Conservation (phyloP, 2,329 filamentous ascomycete genomes). For the Claviceps sp. region DNA sequence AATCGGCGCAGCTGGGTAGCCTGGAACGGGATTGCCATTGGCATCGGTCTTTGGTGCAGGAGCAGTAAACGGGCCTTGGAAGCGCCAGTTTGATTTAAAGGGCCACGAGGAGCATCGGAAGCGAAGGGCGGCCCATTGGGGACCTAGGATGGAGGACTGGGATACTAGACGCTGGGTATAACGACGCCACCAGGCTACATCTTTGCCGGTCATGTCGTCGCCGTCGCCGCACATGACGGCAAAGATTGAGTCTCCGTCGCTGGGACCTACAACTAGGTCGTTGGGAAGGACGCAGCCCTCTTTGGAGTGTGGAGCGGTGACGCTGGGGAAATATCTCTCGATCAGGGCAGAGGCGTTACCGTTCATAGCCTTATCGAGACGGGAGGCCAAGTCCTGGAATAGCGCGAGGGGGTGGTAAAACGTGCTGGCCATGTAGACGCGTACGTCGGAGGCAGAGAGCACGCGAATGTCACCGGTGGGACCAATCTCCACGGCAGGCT, state of each 20-base stretch:
- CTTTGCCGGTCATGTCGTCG: slow-evolving; percentile 6
- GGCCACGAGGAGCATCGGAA: slow-evolving; percentile 20
- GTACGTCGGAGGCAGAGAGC: slow-evolving; percentile 12
- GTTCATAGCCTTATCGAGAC: slow-evolving; percentile 2
- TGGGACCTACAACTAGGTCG: background rate
- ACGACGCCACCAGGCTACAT: slow-evolving; percentile 9
- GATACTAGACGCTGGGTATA: slow-evolving; percentile 10
- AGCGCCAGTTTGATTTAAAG: slow-evolving; percentile 21
- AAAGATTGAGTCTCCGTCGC: background rate
- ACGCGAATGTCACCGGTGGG: slow-evolving; percentile 7
- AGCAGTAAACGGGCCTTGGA: slow-evolving; percentile 13
- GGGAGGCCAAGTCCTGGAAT: slow-evolving; percentile 3
- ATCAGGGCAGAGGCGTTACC: background rate
- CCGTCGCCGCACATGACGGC: slow-evolving; percentile 11
- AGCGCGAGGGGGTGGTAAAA: slow-evolving; percentile 17
- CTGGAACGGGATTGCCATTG: background rate
- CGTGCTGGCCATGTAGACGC: slow-evolving; percentile 10
- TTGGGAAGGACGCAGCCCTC: background rate
- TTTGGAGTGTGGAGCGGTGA: background rate
- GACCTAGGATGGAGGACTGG: slow-evolving; percentile 15
- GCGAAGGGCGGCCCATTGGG: slow-evolving; percentile 14
- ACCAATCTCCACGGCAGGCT: slow-evolving; percentile 12
- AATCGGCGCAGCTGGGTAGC: slow-evolving; percentile 14
- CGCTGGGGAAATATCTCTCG: background rate
- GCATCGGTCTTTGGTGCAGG: slow-evolving; percentile 7